These are phyloP conservation scores for Hemisphaericaspora xylofermentans DNA, from an alignment of 1,139 yeast genomes.

Conservation along the genomic window DNA sequence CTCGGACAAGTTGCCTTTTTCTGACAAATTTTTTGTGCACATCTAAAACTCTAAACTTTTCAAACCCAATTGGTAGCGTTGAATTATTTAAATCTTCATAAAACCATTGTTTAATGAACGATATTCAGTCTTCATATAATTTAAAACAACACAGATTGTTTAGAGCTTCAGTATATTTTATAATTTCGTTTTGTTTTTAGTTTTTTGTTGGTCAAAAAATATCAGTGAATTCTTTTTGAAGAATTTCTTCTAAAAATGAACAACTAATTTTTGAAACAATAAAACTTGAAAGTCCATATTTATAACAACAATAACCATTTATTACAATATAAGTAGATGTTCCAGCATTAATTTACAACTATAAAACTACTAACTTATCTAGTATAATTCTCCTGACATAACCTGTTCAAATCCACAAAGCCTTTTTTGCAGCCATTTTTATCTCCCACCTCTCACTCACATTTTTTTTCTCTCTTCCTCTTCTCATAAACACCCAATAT, in stretches of 20 bases:
- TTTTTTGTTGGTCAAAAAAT: too few species aligned
- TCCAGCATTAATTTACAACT: neutral
- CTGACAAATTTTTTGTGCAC: neutral
- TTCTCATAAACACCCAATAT: conserved; percentile 23
- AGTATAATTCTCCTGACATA: too few species aligned
- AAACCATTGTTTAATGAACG: too few species aligned
- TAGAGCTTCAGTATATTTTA: too few species aligned
- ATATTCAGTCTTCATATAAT: too few species aligned
- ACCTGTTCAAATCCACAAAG: too few species aligned
- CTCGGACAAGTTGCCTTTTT: conserved; percentile 53
- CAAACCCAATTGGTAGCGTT: neutral
- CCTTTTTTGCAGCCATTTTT: conserved; percentile 3
- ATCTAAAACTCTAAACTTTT: neutral
- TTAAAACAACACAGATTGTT: too few species aligned
- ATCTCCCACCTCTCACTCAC: neutral
- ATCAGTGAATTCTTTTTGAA: too few species aligned
- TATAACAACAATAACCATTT: neutral
- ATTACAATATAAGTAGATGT: neutral
- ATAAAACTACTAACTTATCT: neutral
- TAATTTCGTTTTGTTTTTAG: too few species aligned
- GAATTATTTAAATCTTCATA: too few species aligned
- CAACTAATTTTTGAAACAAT: neutral
- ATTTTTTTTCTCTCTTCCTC: too few species aligned
- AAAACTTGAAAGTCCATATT: neutral
- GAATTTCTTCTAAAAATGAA: neutral